These are phyloP conservation scores for Aspergillus sojae DNA, from an alignment of 2,329 filamentous ascomycete species.

Conservation along the genomic window DNA sequence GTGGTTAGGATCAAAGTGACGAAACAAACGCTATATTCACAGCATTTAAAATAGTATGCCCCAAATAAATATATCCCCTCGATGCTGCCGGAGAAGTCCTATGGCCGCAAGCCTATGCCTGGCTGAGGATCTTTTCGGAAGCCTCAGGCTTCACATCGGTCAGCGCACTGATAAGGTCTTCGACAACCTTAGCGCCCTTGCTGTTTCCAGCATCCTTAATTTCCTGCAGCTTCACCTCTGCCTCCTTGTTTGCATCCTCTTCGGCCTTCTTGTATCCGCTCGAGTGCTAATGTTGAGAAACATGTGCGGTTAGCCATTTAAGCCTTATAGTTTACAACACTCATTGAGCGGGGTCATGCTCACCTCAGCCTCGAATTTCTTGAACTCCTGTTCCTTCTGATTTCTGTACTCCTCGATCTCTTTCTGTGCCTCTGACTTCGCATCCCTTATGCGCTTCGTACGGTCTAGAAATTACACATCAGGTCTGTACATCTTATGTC, in stretches of 20 bases:
- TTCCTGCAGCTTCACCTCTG: constrained; percentile 77
- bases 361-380: constrained; percentile 85
- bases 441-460: constrained; percentile 96
- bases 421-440: constrained; percentile 93
- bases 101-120: constrained; percentile 30
- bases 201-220: constrained; percentile 81
- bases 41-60: constrained; percentile 17
- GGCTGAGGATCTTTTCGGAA: constrained; percentile 50
- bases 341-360: constrained; percentile 15
- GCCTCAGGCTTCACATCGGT: constrained; percentile 77
- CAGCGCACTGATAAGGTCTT: constrained; percentile 82
- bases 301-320: background rate
- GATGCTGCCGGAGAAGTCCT: constrained; percentile 10
- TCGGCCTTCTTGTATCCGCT: constrained; percentile 86
- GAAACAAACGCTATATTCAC: constrained; percentile 19
- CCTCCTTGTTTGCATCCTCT: constrained; percentile 76
- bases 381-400: constrained; percentile 91
- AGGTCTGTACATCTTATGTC: constrained; percentile 15
- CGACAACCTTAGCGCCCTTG: constrained; percentile 76
- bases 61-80: constrained; percentile 13
- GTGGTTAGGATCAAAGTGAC: constrained; percentile 10
- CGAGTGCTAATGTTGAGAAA: constrained; percentile 66
- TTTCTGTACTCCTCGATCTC: constrained; percentile 92
- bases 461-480: constrained; percentile 62
- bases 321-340: background rate